Base-by-base conservation (phyloP, 768 basidiomycete genomes). In the Lentinula guzmanii region DNA sequence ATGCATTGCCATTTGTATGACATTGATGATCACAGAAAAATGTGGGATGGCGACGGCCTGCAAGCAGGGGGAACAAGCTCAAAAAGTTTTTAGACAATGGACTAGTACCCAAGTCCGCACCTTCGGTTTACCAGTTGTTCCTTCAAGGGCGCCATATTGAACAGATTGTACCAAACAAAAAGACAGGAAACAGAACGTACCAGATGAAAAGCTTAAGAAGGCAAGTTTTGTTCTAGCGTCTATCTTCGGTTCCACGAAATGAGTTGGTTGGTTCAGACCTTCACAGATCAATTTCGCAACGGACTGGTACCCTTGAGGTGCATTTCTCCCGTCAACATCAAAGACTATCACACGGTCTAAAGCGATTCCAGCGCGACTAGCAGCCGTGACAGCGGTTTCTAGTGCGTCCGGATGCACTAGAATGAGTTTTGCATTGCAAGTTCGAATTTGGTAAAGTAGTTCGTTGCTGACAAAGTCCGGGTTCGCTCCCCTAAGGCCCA, bases 121-220 rank as follows among this genome's bases (percentile, higher is more conserved):
- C 82, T 91, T 89, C 0, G 90, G 89, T 62, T 76, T 82, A 0
- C 90, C 89, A 2, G 90, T 91, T 0, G 89, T 91, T 35, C 83
- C 83, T 70, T 28, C 46, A 15, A 28, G 24, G 24, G 6, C 24
- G 31, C 58, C 41, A 64, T 13, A 3, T 18, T 8, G 16, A 5
- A 13, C 6, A 11, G 16, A 45, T 21, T 45, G 7, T 37, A 39
- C 31, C 28, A 21, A 15, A 45, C 28, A 28, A 4, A 28, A 28
- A 28, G 28, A 10, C 13, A 18, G 5, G 13, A 39, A 34, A 35
- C 51, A 42, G 7, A 55, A 15, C 42, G 13, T 63, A 61, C 82
- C 82, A 21, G 88, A 89, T 0, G 88, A 90, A 68, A 90, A 90
- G 67, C 80, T 84, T 31, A 90, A 72, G 63, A 90, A 83, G 0